Conservation (phyloP, 257 asterid species). For the Anisodus acutangulus region DNA sequence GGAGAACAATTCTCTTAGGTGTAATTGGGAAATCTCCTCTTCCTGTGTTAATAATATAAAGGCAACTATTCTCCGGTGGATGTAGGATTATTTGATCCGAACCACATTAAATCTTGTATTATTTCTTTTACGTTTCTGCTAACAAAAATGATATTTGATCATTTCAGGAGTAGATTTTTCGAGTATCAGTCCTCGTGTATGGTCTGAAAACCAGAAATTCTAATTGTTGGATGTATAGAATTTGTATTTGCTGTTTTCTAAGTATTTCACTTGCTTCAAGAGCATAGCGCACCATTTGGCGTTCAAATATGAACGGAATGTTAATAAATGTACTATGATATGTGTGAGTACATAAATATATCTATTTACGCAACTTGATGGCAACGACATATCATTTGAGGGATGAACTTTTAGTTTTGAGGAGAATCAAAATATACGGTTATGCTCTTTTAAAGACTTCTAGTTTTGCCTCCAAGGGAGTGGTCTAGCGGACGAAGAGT, state of each 20-base stretch:
- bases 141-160: not conserved
- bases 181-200: not conserved
- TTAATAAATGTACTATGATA: not conserved
- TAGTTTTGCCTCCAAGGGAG: not conserved
- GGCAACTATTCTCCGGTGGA: too few relatives aligned
- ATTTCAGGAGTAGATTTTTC: not conserved
- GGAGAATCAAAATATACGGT: not conserved
- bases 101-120: too few relatives aligned
- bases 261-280: not conserved
- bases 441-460: not conserved
- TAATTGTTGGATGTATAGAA: not conserved
- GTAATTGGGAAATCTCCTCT: too few relatives aligned
- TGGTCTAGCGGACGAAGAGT: not conserved
- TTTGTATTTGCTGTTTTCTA: not conserved
- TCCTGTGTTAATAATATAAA: too few relatives aligned
- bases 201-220: constrained; percentile 7
- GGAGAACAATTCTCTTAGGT: too few relatives aligned
- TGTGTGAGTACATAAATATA: not conserved
- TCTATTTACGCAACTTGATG: not conserved
- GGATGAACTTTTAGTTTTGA: not conserved
- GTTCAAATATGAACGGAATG: not conserved
- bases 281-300: constrained; percentile 8
- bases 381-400: not conserved
- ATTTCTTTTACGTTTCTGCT: too few relatives aligned
- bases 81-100: too few relatives aligned